These are phyloP conservation scores for Nothophoma quercina DNA, from an alignment of 2,329 filamentous ascomycete species.

Conservation along the genomic window DNA sequence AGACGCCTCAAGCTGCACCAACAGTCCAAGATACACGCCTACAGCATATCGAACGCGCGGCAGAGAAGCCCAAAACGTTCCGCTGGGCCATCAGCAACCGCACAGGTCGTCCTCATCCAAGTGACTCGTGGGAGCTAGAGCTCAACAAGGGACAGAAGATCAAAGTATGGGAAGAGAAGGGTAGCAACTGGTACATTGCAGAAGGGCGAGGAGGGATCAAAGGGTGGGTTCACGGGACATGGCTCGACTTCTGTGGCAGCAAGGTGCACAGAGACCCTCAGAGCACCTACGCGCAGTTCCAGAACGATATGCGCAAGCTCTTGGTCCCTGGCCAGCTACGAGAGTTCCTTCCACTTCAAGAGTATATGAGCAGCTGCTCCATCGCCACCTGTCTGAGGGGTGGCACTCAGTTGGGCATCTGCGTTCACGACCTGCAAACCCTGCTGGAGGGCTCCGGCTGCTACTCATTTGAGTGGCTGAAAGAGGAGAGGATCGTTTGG, in stretches of 20 bases:
- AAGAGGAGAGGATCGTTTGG: conserved; percentile 39
- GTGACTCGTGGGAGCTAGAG: conserved; percentile 35
- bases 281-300: conserved; percentile 29
- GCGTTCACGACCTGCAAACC: conserved; percentile 36
- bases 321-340: conserved; percentile 24
- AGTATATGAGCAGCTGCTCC: conserved; percentile 33
- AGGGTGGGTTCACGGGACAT: conserved; percentile 38
- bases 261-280: conserved; percentile 19
- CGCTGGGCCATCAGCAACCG: conserved; percentile 32
- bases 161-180: conserved; percentile 33
- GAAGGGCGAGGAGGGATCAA: conserved; percentile 16
- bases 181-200: conserved; percentile 35
- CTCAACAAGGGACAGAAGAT: conserved; percentile 34
- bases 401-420: conserved; percentile 30
- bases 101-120: conserved; percentile 29
- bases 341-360: conserved; percentile 29
- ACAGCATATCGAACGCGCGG: background rate
- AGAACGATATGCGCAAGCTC: conserved; percentile 24
- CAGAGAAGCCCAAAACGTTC: conserved; percentile 8
- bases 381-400: conserved; percentile 31
- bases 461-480: conserved; percentile 36
- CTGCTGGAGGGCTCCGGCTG: conserved; percentile 36
- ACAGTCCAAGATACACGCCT: conserved; percentile 1
- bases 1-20: background rate
- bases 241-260: conserved; percentile 31